These are phyloP conservation scores for Fusarium sp. DNA, from an alignment of 2,329 filamentous ascomycete genomes.

Conservation along the genomic window DNA sequence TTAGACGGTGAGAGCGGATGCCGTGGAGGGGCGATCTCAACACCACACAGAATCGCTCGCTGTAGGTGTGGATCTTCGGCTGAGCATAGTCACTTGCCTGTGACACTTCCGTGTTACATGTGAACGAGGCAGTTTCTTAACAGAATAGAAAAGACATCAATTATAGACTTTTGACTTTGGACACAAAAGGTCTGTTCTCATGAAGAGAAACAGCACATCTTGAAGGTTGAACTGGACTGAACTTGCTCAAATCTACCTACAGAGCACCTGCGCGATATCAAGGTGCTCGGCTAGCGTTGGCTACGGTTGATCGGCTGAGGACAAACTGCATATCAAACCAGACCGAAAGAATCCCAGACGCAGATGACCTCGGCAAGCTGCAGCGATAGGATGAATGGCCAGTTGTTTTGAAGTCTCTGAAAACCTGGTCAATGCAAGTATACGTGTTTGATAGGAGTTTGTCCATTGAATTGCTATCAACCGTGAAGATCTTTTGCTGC, in stretches of 20 bases:
- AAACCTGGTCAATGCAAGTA: constrained; percentile 7
- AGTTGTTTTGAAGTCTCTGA: neutral
- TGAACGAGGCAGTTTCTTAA: constrained; percentile 18
- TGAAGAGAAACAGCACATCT: neutral
- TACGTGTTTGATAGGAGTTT: constrained; percentile 24
- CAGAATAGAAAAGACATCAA: neutral
- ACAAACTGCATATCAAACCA: neutral
- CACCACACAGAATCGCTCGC: constrained; percentile 11
- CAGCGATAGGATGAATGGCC: constrained; percentile 7
- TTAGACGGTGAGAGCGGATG: constrained; percentile 28
- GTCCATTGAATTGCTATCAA: neutral
- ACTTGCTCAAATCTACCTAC: neutral
- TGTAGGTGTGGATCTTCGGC: constrained; percentile 30
- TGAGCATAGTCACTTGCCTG: constrained; percentile 5
- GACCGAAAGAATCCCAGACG: neutral
- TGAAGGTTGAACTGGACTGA: neutral
- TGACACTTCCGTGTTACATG: constrained; percentile 24
- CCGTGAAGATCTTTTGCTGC: neutral
- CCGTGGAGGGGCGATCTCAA: constrained; percentile 26
- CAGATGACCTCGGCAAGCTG: constrained; percentile 2
- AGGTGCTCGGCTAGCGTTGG: constrained; percentile 1
- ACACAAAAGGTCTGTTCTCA: neutral
- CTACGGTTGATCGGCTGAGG: constrained; percentile 5
- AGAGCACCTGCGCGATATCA: constrained; percentile 3
- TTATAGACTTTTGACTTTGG: neutral